A percentile compares a stretch with the other conserved stretches of the same genome.
Evolutionary conservation across 1,139 yeast species (phyloP).

Genomic region (Taphrina pruni): DNA sequence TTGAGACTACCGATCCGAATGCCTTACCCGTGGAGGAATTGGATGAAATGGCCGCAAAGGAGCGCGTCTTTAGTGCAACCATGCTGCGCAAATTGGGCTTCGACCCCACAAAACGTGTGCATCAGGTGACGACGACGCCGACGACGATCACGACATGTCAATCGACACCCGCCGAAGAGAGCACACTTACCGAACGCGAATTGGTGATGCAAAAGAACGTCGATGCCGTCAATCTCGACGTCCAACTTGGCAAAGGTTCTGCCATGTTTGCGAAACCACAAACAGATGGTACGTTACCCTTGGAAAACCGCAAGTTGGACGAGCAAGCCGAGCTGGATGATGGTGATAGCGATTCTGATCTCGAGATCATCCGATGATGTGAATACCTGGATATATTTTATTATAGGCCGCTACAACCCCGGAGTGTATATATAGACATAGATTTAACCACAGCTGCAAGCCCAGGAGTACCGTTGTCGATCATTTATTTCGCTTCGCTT

Average conservation of each 20-base stretch:
- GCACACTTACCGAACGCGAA: conserved; percentile 9
- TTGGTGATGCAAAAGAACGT: conserved; percentile 21
- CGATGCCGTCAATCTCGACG: conserved; percentile 18
- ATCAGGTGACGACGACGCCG: background rate
- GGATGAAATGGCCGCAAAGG: conserved; percentile 18
- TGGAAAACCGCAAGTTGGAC: background rate
- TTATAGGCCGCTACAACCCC: too few species aligned
- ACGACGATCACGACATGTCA: background rate
- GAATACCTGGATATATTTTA: too few species aligned
- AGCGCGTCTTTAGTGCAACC: conserved; percentile 22
- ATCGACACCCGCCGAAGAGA: background rate
- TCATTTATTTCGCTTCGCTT: too few species aligned
- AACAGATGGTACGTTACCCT: background rate
- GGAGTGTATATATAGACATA: too few species aligned
- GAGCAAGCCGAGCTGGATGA: conserved; percentile 9
- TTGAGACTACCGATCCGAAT: conserved; percentile 20
- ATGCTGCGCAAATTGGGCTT: conserved; percentile 35
- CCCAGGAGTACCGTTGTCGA: too few species aligned
- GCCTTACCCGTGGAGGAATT: conserved; percentile 1
- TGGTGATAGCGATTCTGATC: conserved; percentile 25
- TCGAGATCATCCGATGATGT: conserved; percentile 25
- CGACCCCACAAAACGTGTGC: conserved; percentile 36
- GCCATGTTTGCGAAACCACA: conserved; percentile 3
- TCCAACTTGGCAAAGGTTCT: conserved; percentile 16
- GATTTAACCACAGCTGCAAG: too few species aligned